Conservation (phyloP, 805 yeast genomes). For the Schizosaccharomyces japonicus region DNA sequence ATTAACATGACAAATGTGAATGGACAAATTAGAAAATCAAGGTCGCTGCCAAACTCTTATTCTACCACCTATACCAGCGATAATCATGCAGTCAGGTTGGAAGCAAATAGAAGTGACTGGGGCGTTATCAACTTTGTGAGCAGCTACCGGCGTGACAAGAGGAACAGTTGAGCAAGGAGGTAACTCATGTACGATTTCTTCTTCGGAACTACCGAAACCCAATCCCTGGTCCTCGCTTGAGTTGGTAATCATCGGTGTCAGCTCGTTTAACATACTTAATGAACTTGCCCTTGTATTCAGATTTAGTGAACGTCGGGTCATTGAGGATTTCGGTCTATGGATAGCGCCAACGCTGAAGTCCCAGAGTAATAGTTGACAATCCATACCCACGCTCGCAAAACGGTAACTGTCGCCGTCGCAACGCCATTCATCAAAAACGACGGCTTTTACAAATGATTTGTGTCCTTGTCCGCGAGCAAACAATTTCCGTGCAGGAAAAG, state of each 20-base stretch:
- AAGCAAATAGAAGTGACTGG: neutral
- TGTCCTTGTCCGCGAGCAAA: conserved; percentile 27
- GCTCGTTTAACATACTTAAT: neutral
- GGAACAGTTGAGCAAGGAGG: neutral
- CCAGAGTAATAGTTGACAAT: conserved; percentile 28
- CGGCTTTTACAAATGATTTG: conserved; percentile 26
- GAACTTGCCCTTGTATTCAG: neutral
- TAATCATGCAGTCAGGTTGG: neutral
- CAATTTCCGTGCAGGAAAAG: conserved; percentile 14
- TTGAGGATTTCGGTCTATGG: conserved; percentile 10
- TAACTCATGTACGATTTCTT: neutral
- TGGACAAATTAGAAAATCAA: too few relatives aligned
- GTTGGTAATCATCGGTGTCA: neutral
- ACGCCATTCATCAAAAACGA: conserved; percentile 22
- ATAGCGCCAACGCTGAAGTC: conserved; percentile 28
- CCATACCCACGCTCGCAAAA: conserved; percentile 33
- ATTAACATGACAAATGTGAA: too few relatives aligned
- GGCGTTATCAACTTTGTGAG: neutral
- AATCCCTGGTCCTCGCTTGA: too few relatives aligned
- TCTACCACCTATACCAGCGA: neutral
- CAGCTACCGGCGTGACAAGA: neutral
- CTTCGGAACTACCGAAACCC: too few relatives aligned
- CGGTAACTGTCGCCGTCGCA: conserved; percentile 21
- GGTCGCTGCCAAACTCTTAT: neutral
- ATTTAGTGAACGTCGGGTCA: neutral